phyloP scores from a whole-genome alignment of 176 grass and related monocot genomes.

The Bromus sterilis region DNA sequence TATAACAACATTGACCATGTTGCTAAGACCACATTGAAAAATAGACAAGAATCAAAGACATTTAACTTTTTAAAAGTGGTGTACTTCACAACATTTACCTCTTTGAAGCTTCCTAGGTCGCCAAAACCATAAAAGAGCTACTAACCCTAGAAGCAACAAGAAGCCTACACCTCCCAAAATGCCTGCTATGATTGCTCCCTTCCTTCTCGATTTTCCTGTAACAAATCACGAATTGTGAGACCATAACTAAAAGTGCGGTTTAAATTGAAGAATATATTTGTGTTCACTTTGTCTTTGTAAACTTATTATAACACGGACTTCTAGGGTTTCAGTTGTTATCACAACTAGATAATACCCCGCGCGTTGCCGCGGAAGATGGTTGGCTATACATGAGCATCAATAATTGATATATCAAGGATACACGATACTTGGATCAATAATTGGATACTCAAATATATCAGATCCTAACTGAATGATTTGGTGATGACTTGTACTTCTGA shows the following conservation, averaged over 20 bases:
- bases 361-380: no score
- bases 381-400: no score
- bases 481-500: no score
- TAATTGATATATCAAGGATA: no score
- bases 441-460: no score
- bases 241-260: background rate
- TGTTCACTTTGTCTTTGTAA: background rate
- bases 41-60: background rate
- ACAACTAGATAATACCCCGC: no score
- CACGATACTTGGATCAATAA: no score
- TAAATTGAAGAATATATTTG: background rate
- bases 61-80: background rate
- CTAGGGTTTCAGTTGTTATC: no score
- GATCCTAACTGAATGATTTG: no score
- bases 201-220: conserved; percentile 39
- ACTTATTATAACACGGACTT: no score
- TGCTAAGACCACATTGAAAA: background rate
- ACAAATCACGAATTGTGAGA: background rate
- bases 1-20: background rate
- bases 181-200: conserved; percentile 45
- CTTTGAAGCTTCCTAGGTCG: conserved; percentile 8
- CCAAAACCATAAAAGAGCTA: conserved; percentile 32
- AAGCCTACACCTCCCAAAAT: conserved; percentile 33
- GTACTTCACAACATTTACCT: conserved; percentile 28
- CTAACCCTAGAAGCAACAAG: conserved; percentile 27